Evolutionary conservation across 805 yeast species (phyloP).

Genomic region (Monosporozyma servazzii): DNA sequence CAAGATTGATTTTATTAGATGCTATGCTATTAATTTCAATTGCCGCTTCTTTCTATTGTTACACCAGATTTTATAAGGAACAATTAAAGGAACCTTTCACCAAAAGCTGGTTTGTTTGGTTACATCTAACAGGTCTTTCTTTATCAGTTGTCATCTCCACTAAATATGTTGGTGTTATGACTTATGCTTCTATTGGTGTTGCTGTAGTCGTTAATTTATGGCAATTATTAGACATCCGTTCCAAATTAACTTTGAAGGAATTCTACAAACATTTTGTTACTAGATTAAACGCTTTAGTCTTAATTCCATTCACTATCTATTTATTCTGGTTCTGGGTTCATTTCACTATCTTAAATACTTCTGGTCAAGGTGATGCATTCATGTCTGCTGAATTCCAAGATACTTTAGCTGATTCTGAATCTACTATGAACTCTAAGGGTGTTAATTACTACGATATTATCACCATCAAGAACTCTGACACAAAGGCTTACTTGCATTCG

Average conservation of each 20-base stretch:
- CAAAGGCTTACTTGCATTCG: conserved; percentile 75
- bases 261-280: conserved; percentile 65
- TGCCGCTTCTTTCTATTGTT: conserved; percentile 68
- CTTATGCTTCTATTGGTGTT: conserved; percentile 77
- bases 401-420: conserved; percentile 72
- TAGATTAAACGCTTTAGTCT: conserved; percentile 60
- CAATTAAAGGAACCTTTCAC: conserved; percentile 61
- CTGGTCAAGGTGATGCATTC: conserved; percentile 94
- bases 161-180: conserved; percentile 91
- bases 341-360: conserved; percentile 66
- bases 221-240: conserved; percentile 66
- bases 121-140: conserved; percentile 70
- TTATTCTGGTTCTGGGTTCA: conserved; percentile 89
- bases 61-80: conserved; percentile 65
- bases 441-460: conserved; percentile 69
- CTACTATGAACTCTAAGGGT: conserved; percentile 60
- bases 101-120: conserved; percentile 79
- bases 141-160: conserved; percentile 90
- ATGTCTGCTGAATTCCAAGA: conserved; percentile 96
- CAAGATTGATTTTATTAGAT: conserved; percentile 84
- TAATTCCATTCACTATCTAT: conserved; percentile 74
- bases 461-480: conserved; percentile 72
- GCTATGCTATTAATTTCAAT: conserved; percentile 80
- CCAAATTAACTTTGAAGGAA: conserved; percentile 50
- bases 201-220: conserved; percentile 84